Percentiles rank a stretch among this genome's conserved stretches.
Evolutionary conservation across 768 basidiomycete species (phyloP).

Genomic region (Suillus clintonianus): DNA sequence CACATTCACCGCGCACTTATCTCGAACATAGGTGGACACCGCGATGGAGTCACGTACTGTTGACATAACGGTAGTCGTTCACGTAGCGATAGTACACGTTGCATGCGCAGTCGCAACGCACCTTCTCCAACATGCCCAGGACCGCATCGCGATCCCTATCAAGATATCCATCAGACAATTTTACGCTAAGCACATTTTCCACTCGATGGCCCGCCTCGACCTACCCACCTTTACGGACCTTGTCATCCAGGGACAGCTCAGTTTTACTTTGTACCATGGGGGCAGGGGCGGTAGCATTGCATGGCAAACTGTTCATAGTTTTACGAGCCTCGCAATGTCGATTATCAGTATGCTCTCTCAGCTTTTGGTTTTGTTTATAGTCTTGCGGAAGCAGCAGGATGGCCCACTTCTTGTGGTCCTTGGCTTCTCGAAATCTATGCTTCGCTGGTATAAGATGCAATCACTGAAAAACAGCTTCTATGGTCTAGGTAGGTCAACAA

Average conservation of each 20-base stretch:
- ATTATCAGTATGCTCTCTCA: slow-evolving; percentile 56
- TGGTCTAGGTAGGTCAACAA: slow-evolving; percentile 28
- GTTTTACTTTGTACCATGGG: slow-evolving; percentile 43
- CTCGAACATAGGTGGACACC: slow-evolving; percentile 52
- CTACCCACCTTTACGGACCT: slow-evolving; percentile 74
- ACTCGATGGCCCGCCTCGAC: slow-evolving; percentile 71
- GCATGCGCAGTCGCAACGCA: slow-evolving; percentile 49
- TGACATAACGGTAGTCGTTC: slow-evolving; percentile 54
- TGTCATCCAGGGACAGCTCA: slow-evolving; percentile 63
- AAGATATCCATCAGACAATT: slow-evolving; percentile 58
- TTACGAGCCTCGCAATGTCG: slow-evolving; percentile 45
- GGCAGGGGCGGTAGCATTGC: slow-evolving; percentile 47
- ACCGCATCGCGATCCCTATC: slow-evolving; percentile 49
- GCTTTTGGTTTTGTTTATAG: slow-evolving; percentile 55
- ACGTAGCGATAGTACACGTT: slow-evolving; percentile 55
- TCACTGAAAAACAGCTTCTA: no score
- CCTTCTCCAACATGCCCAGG: slow-evolving; percentile 42
- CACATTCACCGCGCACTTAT: slow-evolving; percentile 11
- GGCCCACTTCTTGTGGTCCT: slow-evolving; percentile 58
- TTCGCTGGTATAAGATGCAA: slow-evolving; percentile 34
- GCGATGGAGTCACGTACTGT: slow-evolving; percentile 65
- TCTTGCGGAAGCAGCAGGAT: slow-evolving; percentile 63
- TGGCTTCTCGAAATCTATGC: slow-evolving; percentile 52
- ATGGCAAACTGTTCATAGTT: slow-evolving; percentile 57
- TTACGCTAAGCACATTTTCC: slow-evolving; percentile 65